A percentile compares a stretch with the other conserved stretches of the same genome.
These are phyloP conservation scores for Botrytis galanthina DNA, from an alignment of 2,329 filamentous ascomycete species.

Conservation along the genomic window DNA sequence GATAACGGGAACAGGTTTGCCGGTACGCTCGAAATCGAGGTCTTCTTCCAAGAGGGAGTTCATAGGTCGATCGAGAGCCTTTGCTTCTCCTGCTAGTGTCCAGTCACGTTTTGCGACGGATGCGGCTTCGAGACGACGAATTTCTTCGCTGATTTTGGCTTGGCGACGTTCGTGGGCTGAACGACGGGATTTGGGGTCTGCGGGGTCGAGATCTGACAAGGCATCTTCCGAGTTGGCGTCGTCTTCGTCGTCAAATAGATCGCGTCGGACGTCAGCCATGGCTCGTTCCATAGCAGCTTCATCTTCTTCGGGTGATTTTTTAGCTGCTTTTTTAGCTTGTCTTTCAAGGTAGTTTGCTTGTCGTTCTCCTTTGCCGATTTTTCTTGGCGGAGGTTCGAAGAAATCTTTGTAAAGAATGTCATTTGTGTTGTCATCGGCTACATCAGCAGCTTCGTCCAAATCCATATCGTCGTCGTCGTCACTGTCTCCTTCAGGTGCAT, in stretches of 20 bases:
- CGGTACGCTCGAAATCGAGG: slow-evolving; percentile 90
- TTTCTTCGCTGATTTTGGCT: slow-evolving; percentile 83
- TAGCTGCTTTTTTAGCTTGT: slow-evolving; percentile 44
- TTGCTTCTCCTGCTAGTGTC: slow-evolving; percentile 85
- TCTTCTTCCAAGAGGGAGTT: slow-evolving; percentile 95
- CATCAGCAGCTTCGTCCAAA: slow-evolving; percentile 56
- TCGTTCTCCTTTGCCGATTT: slow-evolving; percentile 54
- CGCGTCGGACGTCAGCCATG: slow-evolving; percentile 82
- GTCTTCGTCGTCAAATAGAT: slow-evolving; percentile 80
- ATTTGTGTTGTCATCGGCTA: slow-evolving; percentile 68
- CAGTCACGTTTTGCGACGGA: slow-evolving; percentile 89
- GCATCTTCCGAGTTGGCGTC: slow-evolving; percentile 62
- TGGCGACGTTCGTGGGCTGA: slow-evolving; percentile 86
- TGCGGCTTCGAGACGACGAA: slow-evolving; percentile 83
- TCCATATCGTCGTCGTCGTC: slow-evolving; percentile 54
- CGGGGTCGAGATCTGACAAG: slow-evolving; percentile 63
- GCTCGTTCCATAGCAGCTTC: slow-evolving; percentile 74
- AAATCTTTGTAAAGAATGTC: slow-evolving; percentile 90
- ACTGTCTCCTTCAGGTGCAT: slow-evolving; percentile 68
- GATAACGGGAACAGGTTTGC: slow-evolving; percentile 92
- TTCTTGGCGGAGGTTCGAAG: slow-evolving; percentile 80
- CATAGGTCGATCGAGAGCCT: slow-evolving; percentile 74
- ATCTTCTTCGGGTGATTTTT: slow-evolving; percentile 46
- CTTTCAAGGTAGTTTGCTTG: slow-evolving; percentile 42
- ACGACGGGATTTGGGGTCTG: slow-evolving; percentile 68